Evolutionary conservation across 2,329 filamentous ascomycete species (phyloP).

Genomic region (Scedosporium minutisporum): DNA sequence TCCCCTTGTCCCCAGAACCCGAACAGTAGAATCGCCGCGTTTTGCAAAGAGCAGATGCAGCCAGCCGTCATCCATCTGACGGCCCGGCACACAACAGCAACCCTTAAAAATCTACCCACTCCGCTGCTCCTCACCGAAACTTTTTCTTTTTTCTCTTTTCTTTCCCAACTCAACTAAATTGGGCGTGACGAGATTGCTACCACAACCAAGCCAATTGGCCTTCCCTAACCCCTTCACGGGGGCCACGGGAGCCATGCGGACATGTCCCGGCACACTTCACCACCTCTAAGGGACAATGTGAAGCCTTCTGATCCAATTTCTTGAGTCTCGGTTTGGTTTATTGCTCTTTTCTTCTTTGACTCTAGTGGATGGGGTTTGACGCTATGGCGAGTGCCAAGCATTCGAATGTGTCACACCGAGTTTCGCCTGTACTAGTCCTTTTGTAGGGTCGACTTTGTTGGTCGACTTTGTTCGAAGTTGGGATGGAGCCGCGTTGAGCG

Average conservation of each 20-base stretch:
- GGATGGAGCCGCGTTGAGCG: too few relatives aligned
- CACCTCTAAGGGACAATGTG: constrained; percentile 53
- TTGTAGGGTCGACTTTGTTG: too few relatives aligned
- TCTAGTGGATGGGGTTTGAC: neutral
- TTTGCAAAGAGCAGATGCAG: too few relatives aligned
- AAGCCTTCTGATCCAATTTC: constrained; percentile 51
- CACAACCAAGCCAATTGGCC: constrained; percentile 26
- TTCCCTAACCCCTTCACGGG: constrained; percentile 9
- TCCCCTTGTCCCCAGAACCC: too few relatives aligned
- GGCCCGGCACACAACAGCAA: neutral
- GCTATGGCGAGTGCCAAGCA: neutral
- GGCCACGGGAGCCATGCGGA: constrained; percentile 40
- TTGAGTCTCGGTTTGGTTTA: constrained; percentile 17
- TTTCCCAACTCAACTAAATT: constrained; percentile 65
- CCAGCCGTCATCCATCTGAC: too few relatives aligned
- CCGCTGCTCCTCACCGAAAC: neutral
- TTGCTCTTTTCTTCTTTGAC: constrained; percentile 9
- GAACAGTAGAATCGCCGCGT: too few relatives aligned
- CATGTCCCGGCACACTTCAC: constrained; percentile 53
- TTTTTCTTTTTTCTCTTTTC: constrained; percentile 22
- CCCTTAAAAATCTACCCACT: neutral
- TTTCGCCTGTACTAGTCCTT: too few relatives aligned
- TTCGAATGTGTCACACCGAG: too few relatives aligned
- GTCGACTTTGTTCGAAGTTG: too few relatives aligned
- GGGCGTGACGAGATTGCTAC: constrained; percentile 66